These are phyloP conservation scores for Cordyceps militaris DNA, from an alignment of 2,329 filamentous ascomycete species.

Conservation along the genomic window DNA sequence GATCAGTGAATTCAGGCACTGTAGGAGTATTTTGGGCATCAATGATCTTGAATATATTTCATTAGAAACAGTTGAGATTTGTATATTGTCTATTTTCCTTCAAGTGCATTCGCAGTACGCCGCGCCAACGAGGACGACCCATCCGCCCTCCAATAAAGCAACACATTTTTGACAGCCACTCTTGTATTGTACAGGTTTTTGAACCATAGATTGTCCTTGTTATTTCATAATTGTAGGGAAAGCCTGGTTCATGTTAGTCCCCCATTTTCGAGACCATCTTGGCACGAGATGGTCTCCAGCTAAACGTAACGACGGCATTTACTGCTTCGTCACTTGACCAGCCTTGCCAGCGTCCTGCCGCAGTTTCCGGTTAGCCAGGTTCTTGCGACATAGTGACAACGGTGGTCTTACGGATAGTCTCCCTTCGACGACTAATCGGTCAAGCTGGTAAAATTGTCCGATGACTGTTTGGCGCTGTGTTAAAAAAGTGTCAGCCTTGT, in stretches of 20 bases:
- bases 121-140: conserved; percentile 7
- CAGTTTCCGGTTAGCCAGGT: conserved; percentile 29
- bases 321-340: conserved; percentile 65
- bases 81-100: conserved; percentile 12
- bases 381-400: neutral
- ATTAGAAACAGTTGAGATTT: conserved; percentile 9
- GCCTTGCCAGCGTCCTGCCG: conserved; percentile 64
- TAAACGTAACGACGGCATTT: conserved; percentile 64
- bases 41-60: neutral
- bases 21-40: neutral
- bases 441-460: conserved; percentile 90
- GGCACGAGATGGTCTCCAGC: neutral
- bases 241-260: neutral
- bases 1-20: no score
- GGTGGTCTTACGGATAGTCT: conserved; percentile 61
- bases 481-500: conserved; percentile 12
- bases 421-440: conserved; percentile 86
- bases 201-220: neutral
- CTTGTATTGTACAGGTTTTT: conserved; percentile 13
- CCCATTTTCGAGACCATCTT: neutral
- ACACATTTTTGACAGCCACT: conserved; percentile 6
- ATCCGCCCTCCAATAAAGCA: conserved; percentile 7
- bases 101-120: conserved; percentile 10
- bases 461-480: conserved; percentile 84
- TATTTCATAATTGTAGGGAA: neutral